Conservation (phyloP, 2,329 filamentous ascomycete genomes). For the Beauveria rudraprayagi region DNA sequence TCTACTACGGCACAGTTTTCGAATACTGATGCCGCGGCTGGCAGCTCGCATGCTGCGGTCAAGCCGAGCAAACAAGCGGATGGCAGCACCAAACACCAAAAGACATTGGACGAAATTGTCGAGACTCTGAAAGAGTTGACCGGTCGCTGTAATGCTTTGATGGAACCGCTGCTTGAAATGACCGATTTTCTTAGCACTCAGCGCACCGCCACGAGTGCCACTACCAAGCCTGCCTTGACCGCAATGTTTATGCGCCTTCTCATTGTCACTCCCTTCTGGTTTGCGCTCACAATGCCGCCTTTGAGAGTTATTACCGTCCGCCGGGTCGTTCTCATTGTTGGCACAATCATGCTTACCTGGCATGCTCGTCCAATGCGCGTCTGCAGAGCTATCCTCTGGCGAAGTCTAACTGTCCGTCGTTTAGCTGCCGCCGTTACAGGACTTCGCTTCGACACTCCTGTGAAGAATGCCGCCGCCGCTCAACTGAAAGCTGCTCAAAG, state of each 20-base stretch:
- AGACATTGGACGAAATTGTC: slow-evolving; percentile 94
- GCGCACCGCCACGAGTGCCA: slow-evolving; percentile 81
- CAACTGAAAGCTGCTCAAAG: slow-evolving; percentile 5
- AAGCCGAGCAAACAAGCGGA: slow-evolving; percentile 42
- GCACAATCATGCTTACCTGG: slow-evolving; percentile 83
- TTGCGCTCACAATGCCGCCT: slow-evolving; percentile 72
- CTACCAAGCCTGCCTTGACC: slow-evolving; percentile 81
- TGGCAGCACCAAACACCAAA: slow-evolving; percentile 69
- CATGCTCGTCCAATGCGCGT: slow-evolving; percentile 83
- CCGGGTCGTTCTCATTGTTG: slow-evolving; percentile 74
- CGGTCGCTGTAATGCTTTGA: slow-evolving; percentile 79
- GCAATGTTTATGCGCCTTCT: slow-evolving; percentile 84
- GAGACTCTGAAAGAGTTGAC: slow-evolving; percentile 89
- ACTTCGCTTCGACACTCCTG: slow-evolving; percentile 56
- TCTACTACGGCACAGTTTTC: slow-evolving; percentile 17
- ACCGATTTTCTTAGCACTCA: slow-evolving; percentile 93
- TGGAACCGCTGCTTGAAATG: slow-evolving; percentile 80
- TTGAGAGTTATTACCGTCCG: slow-evolving; percentile 79
- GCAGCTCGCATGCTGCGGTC: slow-evolving; percentile 10
- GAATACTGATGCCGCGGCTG: slow-evolving; percentile 19
- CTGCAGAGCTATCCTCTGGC: slow-evolving; percentile 81
- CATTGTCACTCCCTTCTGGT: slow-evolving; percentile 82
- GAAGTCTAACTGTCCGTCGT: slow-evolving; percentile 66
- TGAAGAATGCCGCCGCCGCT: slow-evolving; percentile 29
- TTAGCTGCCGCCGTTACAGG: slow-evolving; percentile 70